Percentiles rank a stretch among this genome's conserved stretches.
Evolutionary conservation across 1,284 basidiomycete genomes (phyloP).

Genomic region (Cryptococcus sp.): DNA sequence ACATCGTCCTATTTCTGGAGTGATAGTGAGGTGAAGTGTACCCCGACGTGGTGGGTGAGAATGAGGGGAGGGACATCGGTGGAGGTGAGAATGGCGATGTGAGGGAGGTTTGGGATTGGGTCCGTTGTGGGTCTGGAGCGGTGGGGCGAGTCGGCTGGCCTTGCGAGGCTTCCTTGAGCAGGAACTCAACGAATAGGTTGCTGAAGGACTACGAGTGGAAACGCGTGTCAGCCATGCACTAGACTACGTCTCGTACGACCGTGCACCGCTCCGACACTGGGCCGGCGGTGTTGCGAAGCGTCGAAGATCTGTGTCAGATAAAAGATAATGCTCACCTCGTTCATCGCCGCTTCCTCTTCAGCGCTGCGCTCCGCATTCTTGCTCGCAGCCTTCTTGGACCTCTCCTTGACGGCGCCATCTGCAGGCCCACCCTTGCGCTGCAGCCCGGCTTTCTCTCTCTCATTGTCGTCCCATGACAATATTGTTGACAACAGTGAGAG

Average conservation of each 20-base stretch:
- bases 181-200: slow-evolving; percentile 91
- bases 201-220: slow-evolving; percentile 76
- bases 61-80: slow-evolving; percentile 12
- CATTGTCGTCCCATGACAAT: slow-evolving; percentile 83
- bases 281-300: background rate
- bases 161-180: slow-evolving; percentile 78
- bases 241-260: background rate
- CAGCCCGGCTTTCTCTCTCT: slow-evolving; percentile 87
- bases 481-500: slow-evolving; percentile 83
- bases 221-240: background rate
- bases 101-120: slow-evolving; percentile 15
- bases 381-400: slow-evolving; percentile 63
- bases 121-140: slow-evolving; percentile 6
- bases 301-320: no score
- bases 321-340: slow-evolving; percentile 42
- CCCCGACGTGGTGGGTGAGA: slow-evolving; percentile 12
- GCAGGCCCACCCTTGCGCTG: slow-evolving; percentile 59
- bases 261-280: background rate
- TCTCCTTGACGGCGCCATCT: slow-evolving; percentile 21
- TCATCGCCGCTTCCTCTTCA: slow-evolving; percentile 52
- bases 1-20: slow-evolving; percentile 19
- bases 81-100: slow-evolving; percentile 9
- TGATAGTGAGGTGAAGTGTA: slow-evolving; percentile 12
- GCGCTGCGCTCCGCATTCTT: slow-evolving; percentile 60
- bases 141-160: slow-evolving; percentile 31